Percentiles rank a stretch among this genome's conserved stretches.
Conservation (phyloP, 2,329 filamentous ascomycete species). For the Diplocarpon rosae region DNA sequence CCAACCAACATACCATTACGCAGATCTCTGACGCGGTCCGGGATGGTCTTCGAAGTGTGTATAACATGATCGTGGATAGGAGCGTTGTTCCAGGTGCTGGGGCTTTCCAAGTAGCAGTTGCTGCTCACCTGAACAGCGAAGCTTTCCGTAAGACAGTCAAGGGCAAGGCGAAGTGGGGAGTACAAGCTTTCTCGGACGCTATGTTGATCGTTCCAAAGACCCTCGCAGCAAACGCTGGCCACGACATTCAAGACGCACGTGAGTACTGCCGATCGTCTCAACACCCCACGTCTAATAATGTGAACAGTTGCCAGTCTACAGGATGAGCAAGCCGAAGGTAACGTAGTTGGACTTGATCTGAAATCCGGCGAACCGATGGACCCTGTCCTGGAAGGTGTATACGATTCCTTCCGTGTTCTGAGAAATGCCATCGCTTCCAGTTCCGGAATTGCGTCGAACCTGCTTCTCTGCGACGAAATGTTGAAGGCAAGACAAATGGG, state of each 20-base stretch:
- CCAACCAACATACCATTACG: slow-evolving; percentile 90
- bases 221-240: slow-evolving; percentile 86
- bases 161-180: slow-evolving; percentile 95
- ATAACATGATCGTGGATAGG: slow-evolving; percentile 99
- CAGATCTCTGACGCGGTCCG: slow-evolving; percentile 95
- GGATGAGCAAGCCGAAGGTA: slow-evolving; percentile 75
- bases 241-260: slow-evolving; percentile 93
- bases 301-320: slow-evolving; percentile 67
- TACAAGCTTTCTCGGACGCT: slow-evolving; percentile 89
- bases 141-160: slow-evolving; percentile 83
- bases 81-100: slow-evolving; percentile 91
- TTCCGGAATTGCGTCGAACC: slow-evolving; percentile 88
- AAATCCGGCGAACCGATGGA: slow-evolving; percentile 89
- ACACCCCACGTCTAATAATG: slow-evolving; percentile 14
- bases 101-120: slow-evolving; percentile 91
- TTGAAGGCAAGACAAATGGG: slow-evolving; percentile 97
- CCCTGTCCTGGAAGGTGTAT: slow-evolving; percentile 82
- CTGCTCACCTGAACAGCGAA: slow-evolving; percentile 76
- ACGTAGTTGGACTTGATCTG: slow-evolving; percentile 77
- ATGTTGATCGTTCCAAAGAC: slow-evolving; percentile 95
- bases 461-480: slow-evolving; percentile 92
- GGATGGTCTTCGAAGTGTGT: slow-evolving; percentile 89
- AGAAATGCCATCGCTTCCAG: slow-evolving; percentile 90
- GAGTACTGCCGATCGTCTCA: slow-evolving; percentile 34
- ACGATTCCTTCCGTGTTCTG: slow-evolving; percentile 90